Conservation (phyloP, 192 early-diverging fungal species). For the Linnemannia elongata region DNA sequence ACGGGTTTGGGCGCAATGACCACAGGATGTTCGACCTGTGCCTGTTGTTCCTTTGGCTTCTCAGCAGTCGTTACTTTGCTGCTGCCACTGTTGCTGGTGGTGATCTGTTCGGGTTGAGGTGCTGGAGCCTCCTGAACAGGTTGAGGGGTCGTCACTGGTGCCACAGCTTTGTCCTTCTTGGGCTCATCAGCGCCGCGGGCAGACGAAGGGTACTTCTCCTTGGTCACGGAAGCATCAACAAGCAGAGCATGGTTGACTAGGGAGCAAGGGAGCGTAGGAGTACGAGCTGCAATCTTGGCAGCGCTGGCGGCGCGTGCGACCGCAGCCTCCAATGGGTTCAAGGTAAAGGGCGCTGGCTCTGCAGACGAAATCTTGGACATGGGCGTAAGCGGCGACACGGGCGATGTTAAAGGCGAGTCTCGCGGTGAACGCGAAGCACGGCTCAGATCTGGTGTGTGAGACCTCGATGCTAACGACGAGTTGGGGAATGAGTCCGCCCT, state of each 20-base stretch:
- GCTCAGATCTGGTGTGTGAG: constrained; percentile 38
- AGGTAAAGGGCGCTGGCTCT: constrained; percentile 40
- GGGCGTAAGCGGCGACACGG: constrained; percentile 33
- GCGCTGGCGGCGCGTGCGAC: constrained; percentile 38
- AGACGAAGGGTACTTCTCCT: not conserved
- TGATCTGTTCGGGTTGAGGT: not conserved
- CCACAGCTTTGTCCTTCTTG: not conserved
- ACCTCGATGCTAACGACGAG: constrained; percentile 29
- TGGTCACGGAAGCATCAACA: not conserved
- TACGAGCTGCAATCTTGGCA: constrained; percentile 40
- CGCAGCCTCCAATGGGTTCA: constrained; percentile 39
- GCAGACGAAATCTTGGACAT: constrained; percentile 8
- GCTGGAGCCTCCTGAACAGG: not conserved
- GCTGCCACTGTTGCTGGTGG: not conserved
- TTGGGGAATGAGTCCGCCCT: constrained; percentile 53
- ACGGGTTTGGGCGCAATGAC: constrained; percentile 38
- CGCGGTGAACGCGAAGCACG: constrained; percentile 22
- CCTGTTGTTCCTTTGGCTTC: not conserved
- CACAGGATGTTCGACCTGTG: not conserved
- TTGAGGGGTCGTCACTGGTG: not conserved
- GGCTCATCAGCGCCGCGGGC: not conserved
- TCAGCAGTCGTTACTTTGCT: not conserved
- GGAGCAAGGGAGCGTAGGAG: constrained; percentile 12
- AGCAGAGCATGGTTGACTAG: not conserved
- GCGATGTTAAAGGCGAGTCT: constrained; percentile 28